Base-by-base conservation (phyloP, 2,329 filamentous ascomycete species). In the Acrocalymma vagum region DNA sequence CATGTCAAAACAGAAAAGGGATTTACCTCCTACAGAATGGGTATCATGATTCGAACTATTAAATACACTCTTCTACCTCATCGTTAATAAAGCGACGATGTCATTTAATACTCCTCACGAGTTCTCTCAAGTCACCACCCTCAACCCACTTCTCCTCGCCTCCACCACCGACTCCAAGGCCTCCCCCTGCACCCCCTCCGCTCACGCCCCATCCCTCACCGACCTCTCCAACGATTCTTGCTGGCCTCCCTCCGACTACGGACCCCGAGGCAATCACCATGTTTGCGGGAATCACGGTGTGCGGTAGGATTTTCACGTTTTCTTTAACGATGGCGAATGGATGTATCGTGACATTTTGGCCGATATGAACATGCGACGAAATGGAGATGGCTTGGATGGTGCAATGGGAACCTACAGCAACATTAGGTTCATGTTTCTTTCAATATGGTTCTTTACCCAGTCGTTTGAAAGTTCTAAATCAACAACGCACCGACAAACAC, bases 221-320 rank as follows among this genome's bases (percentile, higher is more conserved):
- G 73, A 78, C 69, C 69, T 85, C 37, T 60, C 78, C 38, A 42
- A 72, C 37, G 57, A 78, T 53, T 60, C 71, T 11, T 40, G 74
- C 37, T 77, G 82, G 82, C 36, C 62, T 52, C 5, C 65, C 60
- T 27, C 86, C 93, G n/a, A 99, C 91, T 39, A 97, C 83, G 39
- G 86, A 92, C 67, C 94, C 95, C 63, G 90, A 92, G 1, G 93
- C 91, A 39, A 97, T 87, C 16, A 97, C 90, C 85, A 95, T 95
- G 46, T 90, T 87, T 0, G 87, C 78, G 2, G 94, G 88, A 5
- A 99, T 82, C 4, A 96, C 86, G 0, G 89, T 84, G 20, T 87
- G 87, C 45, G 96, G 90, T 53, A 97, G 73, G 26, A 99, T 84
- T 67, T 87, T 87, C 31, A 95, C 90, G 63, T 90, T 95, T 68